Evolutionary conservation across 352 stramenopile species (phyloP).

Genomic region (Phytophthora pini): DNA sequence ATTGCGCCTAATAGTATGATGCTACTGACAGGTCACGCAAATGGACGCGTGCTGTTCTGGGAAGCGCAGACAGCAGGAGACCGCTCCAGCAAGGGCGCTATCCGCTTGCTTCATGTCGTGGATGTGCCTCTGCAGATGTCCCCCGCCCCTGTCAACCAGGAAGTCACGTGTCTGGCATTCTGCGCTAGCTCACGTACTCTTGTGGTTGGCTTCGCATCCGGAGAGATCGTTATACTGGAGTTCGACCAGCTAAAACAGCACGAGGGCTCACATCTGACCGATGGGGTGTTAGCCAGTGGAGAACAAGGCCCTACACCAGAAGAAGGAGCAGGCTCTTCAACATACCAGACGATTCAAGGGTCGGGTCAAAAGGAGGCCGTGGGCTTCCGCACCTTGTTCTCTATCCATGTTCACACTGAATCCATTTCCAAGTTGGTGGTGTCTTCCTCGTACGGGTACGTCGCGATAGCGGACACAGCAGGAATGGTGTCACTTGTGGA

Average conservation of each 20-base stretch:
- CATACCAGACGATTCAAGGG: conserved; percentile 6
- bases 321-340: conserved; percentile 2
- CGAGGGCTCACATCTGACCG: neutral
- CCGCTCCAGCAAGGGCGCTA: conserved; percentile 52
- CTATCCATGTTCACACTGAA: conserved; percentile 63
- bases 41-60: conserved; percentile 70
- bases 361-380: conserved; percentile 23
- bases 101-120: conserved; percentile 65
- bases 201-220: conserved; percentile 56
- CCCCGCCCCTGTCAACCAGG: conserved; percentile 36
- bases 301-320: neutral
- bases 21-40: conserved; percentile 63
- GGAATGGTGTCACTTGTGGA: conserved; percentile 72
- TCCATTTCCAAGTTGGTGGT: conserved; percentile 59
- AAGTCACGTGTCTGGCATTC: conserved; percentile 59
- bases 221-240: conserved; percentile 62
- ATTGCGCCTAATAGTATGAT: conserved; percentile 52
- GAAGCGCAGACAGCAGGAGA: conserved; percentile 59
- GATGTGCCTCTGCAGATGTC: conserved; percentile 48
- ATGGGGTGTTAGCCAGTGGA: neutral
- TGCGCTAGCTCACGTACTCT: conserved; percentile 54
- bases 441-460: conserved; percentile 55
- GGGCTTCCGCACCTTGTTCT: conserved; percentile 59
- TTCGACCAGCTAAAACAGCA: conserved; percentile 39
- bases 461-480: conserved; percentile 58